phyloP scores from a whole-genome alignment of 306 rosid genomes.

The Lathyrus sativus region DNA sequence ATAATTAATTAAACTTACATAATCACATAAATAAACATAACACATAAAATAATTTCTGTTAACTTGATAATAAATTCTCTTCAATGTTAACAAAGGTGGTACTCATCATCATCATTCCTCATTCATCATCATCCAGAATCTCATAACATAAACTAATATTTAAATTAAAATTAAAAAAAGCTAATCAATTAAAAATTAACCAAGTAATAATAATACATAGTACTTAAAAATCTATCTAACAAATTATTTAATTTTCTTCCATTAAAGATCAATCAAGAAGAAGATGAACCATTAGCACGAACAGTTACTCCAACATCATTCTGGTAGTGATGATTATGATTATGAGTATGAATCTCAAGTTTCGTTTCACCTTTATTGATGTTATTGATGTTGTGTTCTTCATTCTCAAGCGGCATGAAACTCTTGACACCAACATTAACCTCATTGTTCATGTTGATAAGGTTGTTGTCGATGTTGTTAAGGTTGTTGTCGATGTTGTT shows the following conservation, averaged over 20 bases:
- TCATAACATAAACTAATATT: conserved; percentile 46
- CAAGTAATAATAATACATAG: conserved; percentile 4
- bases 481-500: conserved; percentile 2
- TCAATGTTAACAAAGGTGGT: conserved; percentile 49
- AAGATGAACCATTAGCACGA: conserved; percentile 81
- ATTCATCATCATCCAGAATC: conserved; percentile 32
- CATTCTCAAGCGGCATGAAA: conserved; percentile 29
- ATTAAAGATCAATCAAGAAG: conserved; percentile 53
- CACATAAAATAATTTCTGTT: conserved; percentile 7
- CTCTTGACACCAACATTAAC: conserved; percentile 19
- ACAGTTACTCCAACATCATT: conserved; percentile 39
- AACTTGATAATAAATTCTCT: conserved; percentile 37
- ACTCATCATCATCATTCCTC: conserved; percentile 1
- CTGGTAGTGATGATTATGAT: conserved; percentile 28
- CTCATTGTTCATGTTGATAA: background rate
- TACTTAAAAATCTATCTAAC: conserved; percentile 49
- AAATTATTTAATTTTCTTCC: conserved; percentile 34
- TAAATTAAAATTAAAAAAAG: conserved; percentile 17
- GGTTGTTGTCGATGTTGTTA: conserved; percentile 3
- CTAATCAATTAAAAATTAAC: conserved; percentile 45
- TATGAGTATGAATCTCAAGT: conserved; percentile 31
- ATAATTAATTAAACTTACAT: too few species aligned
- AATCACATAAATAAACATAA: background rate
- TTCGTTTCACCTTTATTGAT: background rate
- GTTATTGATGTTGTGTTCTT: conserved; percentile 27